Conservation (phyloP, 345 rosid species). For the Angophora floribunda region DNA sequence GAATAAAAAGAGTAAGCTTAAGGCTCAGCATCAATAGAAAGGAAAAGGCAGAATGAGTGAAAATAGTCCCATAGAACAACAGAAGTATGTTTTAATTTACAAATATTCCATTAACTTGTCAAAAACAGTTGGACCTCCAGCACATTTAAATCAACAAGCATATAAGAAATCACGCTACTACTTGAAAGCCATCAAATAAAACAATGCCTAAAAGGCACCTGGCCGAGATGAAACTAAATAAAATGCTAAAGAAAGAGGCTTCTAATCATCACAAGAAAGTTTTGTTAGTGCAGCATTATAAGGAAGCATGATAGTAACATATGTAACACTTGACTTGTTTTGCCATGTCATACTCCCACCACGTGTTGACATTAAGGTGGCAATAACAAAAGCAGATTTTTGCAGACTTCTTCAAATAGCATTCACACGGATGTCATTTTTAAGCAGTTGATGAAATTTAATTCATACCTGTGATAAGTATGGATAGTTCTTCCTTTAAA, state of each 20-base stretch:
- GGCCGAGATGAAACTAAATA: neutral
- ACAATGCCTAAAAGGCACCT: neutral
- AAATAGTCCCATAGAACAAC: neutral
- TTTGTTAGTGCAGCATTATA: neutral
- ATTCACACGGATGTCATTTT: neutral
- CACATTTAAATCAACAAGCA: neutral
- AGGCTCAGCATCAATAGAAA: neutral
- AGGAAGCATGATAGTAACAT: neutral
- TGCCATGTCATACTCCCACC: neutral
- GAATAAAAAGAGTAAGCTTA: neutral
- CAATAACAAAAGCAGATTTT: neutral
- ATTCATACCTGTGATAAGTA: conserved; percentile 76
- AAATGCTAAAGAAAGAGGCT: neutral
- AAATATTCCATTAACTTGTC: neutral
- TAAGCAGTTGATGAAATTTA: neutral
- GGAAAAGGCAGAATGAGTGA: neutral
- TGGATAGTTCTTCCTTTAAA: conserved; percentile 91
- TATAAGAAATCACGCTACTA: neutral
- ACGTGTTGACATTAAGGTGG: neutral
- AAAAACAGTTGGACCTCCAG: neutral
- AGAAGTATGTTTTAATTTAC: neutral
- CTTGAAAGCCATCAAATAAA: neutral
- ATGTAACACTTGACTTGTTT: neutral
- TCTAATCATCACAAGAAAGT: neutral
- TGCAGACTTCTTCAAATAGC: neutral